Base-by-base conservation (phyloP, 495 filamentous ascomycete genomes). In the Penicillium paxilli region DNA sequence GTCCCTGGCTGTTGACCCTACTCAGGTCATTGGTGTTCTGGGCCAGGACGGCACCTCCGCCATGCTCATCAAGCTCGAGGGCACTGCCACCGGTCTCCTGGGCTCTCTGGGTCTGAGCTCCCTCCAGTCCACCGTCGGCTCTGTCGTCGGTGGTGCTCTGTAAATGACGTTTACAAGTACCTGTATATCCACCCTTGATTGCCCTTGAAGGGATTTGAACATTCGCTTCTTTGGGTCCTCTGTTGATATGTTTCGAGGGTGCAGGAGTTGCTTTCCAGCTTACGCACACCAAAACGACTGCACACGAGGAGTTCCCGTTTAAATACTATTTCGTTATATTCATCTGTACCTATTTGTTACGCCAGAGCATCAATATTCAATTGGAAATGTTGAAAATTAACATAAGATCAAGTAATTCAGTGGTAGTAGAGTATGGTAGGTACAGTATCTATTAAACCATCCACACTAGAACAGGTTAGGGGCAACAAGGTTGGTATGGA, bases 201-300 rank as follows among this genome's bases (percentile, higher is more conserved):
- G 8, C 51, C 51, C 47, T 58, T 56, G 56, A 63, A 52, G 37
- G 60, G 42, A 52, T 45, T 52, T 53, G 33, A 58, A 48, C 54
- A 49, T 63, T 63, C 54, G 52, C 45, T 66, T 60, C 54, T 60
- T 56, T 54, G 46, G 41, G 55, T 46, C 30, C 47, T 60, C 61
- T 52, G 40, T 41, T 54, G 22, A 51, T 55, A 30, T 49, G 35
- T 47, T 38, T 49, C 24, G 48, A 37, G 55, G 51, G 54, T 50
- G 16, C 38, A 49, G 30, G 22, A 35, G 51, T 42, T 44, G 30
- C 47, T 60, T 52, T 50, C 47, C 25, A 49, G 51, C 45, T 51
- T 16, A 35, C 38, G 47, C 59, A 51, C 37, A 38, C 50, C 45
- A 57, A 47, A 53, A 56, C 52, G 48, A 62, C 44, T 52, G 53